Evolutionary conservation across 192 early-diverging fungal species (phyloP).

Genomic region (Dimargaris xerosporica): DNA sequence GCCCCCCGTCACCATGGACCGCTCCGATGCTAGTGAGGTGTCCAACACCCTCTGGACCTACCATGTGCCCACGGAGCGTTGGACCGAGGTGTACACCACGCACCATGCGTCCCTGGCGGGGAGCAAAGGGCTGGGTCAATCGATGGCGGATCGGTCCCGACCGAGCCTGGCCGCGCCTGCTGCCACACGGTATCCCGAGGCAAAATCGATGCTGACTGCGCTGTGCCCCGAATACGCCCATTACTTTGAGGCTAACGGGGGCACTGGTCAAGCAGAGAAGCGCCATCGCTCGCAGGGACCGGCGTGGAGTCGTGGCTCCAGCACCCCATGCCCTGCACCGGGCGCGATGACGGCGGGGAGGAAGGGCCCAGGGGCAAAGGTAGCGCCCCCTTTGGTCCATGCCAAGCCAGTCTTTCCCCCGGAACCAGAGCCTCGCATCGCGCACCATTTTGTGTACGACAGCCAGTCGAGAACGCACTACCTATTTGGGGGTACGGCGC

Average conservation of each 20-base stretch:
- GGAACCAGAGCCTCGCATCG: constrained; percentile 77
- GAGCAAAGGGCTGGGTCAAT: too few species aligned
- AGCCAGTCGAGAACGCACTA: constrained; percentile 48
- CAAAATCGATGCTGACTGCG: not conserved
- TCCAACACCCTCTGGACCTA: constrained; percentile 27
- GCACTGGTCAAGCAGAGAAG: not conserved
- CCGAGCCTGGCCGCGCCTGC: too few species aligned
- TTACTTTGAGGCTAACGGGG: not conserved
- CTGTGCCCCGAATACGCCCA: not conserved
- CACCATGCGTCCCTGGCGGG: too few species aligned
- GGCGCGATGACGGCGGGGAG: not conserved
- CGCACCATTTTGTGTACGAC: constrained; percentile 86
- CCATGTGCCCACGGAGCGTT: constrained; percentile 32
- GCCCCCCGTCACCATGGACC: not conserved
- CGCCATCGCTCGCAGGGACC: not conserved
- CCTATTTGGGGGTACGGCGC: constrained; percentile 65
- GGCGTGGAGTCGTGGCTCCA: not conserved
- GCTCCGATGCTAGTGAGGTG: constrained; percentile 40
- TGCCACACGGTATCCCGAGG: too few species aligned
- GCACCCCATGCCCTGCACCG: not conserved
- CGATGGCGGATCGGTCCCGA: too few species aligned
- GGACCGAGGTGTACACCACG: constrained; percentile 24
- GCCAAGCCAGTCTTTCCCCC: not conserved
- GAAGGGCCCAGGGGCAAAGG: not conserved
- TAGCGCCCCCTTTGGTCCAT: not conserved